Percentiles rank a stretch among this genome's conserved stretches.
Conservation (phyloP, 176 grass and related monocot genomes). For the Oryza meyeriana region DNA sequence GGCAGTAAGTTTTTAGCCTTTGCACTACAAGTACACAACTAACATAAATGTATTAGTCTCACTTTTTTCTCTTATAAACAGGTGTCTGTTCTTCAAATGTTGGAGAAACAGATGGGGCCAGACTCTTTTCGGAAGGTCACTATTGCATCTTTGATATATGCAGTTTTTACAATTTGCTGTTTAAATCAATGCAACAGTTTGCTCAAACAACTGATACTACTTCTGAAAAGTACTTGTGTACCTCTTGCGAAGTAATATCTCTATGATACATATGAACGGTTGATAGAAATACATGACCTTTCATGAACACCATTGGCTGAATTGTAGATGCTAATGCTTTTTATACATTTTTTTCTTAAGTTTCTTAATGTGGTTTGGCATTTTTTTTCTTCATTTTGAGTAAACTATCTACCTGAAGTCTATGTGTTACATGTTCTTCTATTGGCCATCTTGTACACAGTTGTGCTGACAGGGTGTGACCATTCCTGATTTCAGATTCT, state of each 20-base stretch:
- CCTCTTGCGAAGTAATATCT: constrained; percentile 5
- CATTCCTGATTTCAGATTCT: constrained; percentile 62
- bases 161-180: constrained; percentile 18
- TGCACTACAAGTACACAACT: constrained; percentile 1
- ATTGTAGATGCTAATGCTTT: constrained; percentile 12
- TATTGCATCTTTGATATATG: constrained; percentile 25
- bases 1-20: constrained; percentile 66
- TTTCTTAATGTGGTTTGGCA: neutral
- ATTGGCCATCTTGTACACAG: neutral
- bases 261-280: neutral
- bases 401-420: neutral
- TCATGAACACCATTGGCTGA: constrained; percentile 4
- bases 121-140: constrained; percentile 82
- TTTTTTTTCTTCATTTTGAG: neutral
- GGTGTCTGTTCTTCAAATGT: constrained; percentile 94
- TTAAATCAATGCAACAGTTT: constrained; percentile 16
- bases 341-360: constrained; percentile 19
- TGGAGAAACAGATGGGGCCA: constrained; percentile 99
- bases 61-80: constrained; percentile 44
- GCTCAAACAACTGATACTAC: neutral
- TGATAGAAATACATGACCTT: neutral
- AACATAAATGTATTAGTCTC: constrained; percentile 22
- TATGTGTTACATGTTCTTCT: constrained; percentile 9
- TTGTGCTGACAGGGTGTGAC: constrained; percentile 3
- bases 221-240: constrained; percentile 19